Evolutionary conservation across 2,329 filamentous ascomycete species (phyloP), one percentile per base, ranked within the genome.

Genomic region (Tolypocladium sp.): DNA sequence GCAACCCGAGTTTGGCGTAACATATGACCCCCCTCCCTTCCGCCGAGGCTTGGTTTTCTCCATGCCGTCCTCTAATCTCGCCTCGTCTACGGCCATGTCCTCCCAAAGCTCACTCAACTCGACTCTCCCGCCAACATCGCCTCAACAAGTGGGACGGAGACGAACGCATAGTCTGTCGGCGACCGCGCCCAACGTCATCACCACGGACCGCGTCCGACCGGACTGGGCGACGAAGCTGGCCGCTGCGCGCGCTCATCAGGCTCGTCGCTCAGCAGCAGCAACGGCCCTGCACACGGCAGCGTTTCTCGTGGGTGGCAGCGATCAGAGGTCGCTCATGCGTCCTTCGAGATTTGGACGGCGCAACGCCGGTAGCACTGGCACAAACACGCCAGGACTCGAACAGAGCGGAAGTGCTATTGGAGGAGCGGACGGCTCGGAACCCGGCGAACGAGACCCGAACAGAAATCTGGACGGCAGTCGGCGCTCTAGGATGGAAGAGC

Each of bases 271-370:
- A 30, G 94, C 94, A 1, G 94, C 94, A 0, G 94, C 94, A 0
- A 97, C 94, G 0, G 93, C 94, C 20, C 76, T 97, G 4, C 94
- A 99, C 66, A 96, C 94, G 35, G 94, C 94, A 6, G 94, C 94
- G 0, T 97, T 97, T 70, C 77, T 97, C 57, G 91, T 96, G 77
- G 87, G 87, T 10, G 86, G 87, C 61, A 76, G 74, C 42, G 79
- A 83, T 13, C 75, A 74, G 60, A 76, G 83, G 40, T 79, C 79
- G 0, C 78, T 73, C 30, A 63, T 75, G 4, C 71, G 77, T 20
- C 68, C 77, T 1, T 73, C 79, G 17, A 77, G 85, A 5, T 85
- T 87, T 63, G 79, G 83, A 30, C 78, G 88, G 25, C 77, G 87
- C 68, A 71, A 78, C 71, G 71, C 77, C 66, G 71, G 76, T 65